phyloP scores from a whole-genome alignment of 257 asterid species.

The Gardenia jasminoides region DNA sequence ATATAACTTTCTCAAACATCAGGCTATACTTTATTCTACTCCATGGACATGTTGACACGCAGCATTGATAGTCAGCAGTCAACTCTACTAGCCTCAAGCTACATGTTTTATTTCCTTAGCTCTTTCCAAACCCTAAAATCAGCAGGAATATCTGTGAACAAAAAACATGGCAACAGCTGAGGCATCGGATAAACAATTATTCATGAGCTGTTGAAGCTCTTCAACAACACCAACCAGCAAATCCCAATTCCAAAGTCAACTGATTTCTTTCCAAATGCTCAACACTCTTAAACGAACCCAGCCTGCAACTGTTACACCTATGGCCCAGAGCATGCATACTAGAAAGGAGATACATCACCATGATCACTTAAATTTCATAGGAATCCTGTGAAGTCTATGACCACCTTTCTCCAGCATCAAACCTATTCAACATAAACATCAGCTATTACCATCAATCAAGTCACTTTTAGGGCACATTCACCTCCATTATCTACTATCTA shows the following conservation, averaged over 20 bases:
- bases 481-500: no score
- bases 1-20: neutral
- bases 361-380: no score
- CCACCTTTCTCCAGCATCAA: neutral
- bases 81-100: neutral
- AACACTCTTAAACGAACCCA: neutral
- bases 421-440: no score
- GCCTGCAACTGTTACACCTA: neutral
- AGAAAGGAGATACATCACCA: neutral
- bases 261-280: neutral
- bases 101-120: neutral
- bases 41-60: no score
- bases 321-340: neutral
- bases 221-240: neutral
- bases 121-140: neutral
- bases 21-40: neutral
- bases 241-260: neutral
- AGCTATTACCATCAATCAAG: neutral
- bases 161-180: neutral
- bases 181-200: neutral
- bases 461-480: neutral
- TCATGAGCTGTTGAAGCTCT: neutral
- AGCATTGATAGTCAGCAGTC: neutral
- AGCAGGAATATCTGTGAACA: neutral
- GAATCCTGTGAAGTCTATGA: neutral